Evolutionary conservation across 495 filamentous ascomycete species (phyloP), one percentile per base, ranked within the genome.

Genomic region (Ascodesmis nigricans): DNA sequence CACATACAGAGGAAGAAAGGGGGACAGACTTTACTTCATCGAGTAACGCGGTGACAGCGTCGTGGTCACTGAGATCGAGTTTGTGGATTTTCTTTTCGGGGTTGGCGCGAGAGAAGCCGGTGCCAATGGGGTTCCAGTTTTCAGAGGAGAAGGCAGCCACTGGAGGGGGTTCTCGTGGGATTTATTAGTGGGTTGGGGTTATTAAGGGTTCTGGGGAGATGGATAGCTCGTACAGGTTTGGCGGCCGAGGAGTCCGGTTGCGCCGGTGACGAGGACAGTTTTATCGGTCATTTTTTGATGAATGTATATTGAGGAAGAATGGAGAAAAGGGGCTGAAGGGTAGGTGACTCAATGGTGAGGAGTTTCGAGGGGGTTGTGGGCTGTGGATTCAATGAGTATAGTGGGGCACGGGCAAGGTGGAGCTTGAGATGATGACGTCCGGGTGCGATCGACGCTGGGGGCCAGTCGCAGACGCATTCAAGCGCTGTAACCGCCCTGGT

Each of bases 171-270:
- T 5, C 7, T 13, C 31, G n/a, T n/a, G n/a, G n/a, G n/a, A n/a
- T n/a, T n/a, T n/a, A n/a, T n/a, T n/a, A n/a, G n/a, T n/a, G n/a
- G 21, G 19, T 7, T 17, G 5, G 7, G 10, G 10, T 6, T 30
- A 30, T 6, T 30, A 8, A 7, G 7, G 15, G 5, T 8, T 15
- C 7, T 30, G 28, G 7, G 14, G 28, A 30, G 7, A 13, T 5
- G 6, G 7, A 4, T 4, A 35, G 21, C 5, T 4, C 17, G 16
- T 11, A 35, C 31, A 8, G 17, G 35, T 40, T 53, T 90, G 70
- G 11, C 82, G 68, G 21, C 83, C 83, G 5, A 93, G 64, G 1
- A 87, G 61, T 28, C 83, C 83, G 23, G 68, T 84, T 26, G 78
- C 83, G 22, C 83, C 83, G 17, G 83, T 93, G 30, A 93, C 58